Evolutionary conservation across 371 early-diverging fungal genomes (phyloP).

Genomic region (Actinomucor elegans): DNA sequence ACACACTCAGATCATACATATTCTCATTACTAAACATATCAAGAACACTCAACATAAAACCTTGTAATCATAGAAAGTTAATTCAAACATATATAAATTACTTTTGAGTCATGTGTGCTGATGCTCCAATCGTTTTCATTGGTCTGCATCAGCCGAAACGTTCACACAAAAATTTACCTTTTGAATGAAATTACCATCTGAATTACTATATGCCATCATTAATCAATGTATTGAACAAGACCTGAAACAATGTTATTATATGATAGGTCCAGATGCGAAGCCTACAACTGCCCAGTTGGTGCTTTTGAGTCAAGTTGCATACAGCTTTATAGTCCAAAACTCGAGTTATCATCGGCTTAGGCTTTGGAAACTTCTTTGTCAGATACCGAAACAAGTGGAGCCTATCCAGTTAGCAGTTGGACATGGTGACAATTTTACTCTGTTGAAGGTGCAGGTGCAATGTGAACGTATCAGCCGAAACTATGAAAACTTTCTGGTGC

Average conservation of each 20-base stretch:
- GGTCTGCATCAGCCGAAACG: too few species aligned
- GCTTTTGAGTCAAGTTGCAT: background rate
- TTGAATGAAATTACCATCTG: background rate
- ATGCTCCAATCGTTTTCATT: too few species aligned
- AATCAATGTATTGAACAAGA: constrained; percentile 5
- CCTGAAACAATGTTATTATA: background rate
- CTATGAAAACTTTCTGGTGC: constrained; percentile 6
- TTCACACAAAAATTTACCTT: background rate
- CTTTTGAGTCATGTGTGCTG: too few species aligned
- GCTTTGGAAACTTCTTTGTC: constrained; percentile 5
- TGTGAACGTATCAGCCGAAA: background rate
- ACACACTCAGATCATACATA: too few species aligned
- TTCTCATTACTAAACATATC: too few species aligned
- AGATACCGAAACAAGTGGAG: constrained; percentile 3
- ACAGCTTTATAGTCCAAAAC: constrained; percentile 6
- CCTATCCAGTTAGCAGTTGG: constrained; percentile 15
- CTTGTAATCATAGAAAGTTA: too few species aligned
- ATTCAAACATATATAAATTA: too few species aligned
- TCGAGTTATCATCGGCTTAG: constrained; percentile 1
- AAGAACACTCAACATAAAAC: too few species aligned
- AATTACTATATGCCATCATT: constrained; percentile 3
- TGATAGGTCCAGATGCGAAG: background rate
- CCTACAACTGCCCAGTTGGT: background rate
- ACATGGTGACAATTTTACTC: background rate
- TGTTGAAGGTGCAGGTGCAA: constrained; percentile 6